Evolutionary conservation across 208 protist species (phyloP), one percentile per base, ranked within the genome.

Genomic region (Leishmania gerbilli): DNA sequence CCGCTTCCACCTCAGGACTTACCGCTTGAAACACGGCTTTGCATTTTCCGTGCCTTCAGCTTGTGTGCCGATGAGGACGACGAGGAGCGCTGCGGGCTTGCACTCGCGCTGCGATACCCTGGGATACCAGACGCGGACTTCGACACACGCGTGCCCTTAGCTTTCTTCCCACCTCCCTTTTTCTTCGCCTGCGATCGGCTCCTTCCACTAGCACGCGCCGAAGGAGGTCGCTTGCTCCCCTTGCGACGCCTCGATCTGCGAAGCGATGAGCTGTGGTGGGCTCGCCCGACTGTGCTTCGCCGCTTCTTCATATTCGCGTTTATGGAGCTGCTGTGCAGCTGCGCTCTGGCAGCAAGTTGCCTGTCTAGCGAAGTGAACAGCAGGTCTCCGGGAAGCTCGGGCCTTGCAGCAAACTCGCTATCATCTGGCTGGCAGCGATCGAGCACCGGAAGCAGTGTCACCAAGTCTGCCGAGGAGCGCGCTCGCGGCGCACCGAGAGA

Each of bases 331-430:
- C 78, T 74, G 34, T 77, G 82, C 51, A 37, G 82, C 78, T 56
- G 77, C 55, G 56, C 11, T 21, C 42, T 49, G 2, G 74, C 82
- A 21, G 78, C 78, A 15, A 81, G 49, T 13, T 64, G 72, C 45
- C 40, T 65, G 56, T 86, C 82, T 47, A 82, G 31, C 31, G 82
- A 72, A 13, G 78, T 86, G 17, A 86, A 3, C 64, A 86, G 60
- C 65, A 86, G 56, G 27, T 80, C 82, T 4, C 74, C 53, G 7
- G 82, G 82, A 49, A 86, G 58, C 67, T 82, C 62, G 21, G 82
- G 82, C 19, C 82, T 75, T 4, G 56, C 65, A 45, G 68, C 64
- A 17, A 49, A n/a, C 24, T 53, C 64, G 37, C 47, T 62, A 62
- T 77, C 67, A 1, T 80, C 78, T 2, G 55, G 8, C 62, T 76